Base-by-base conservation (phyloP, 139 green algal species). In the Ostreobium quekettii region DNA sequence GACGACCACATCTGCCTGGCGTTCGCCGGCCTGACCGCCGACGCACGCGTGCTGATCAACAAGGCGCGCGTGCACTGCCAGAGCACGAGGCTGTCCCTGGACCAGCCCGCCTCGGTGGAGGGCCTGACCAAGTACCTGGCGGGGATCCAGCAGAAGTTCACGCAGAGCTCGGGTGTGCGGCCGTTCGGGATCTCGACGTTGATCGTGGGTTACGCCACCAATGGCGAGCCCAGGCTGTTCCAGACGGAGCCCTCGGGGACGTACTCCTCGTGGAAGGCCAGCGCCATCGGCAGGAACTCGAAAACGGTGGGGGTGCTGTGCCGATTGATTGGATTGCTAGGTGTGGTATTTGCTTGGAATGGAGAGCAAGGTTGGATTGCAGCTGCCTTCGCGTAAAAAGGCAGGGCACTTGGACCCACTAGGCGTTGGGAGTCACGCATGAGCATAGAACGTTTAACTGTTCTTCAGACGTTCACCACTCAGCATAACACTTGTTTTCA, bases 111-210 rank as follows among this genome's bases (percentile, higher is more conserved):
- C 2, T 85, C 82, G 0, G 88, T 98, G 33, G 91, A 97, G 62
- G 83, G 96, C 80, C 91, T 98, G 64, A 89, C 92, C 19, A 87
- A 86, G 61, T 88, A 90, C 76, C 89, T 96, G 28, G 89, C 89
- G 8, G 59, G 65, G 22, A 57, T 73, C 2, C 93, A 98, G 79
- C 93, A 98, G 70, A 90, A 91, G 63, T 98, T 97, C 83, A 97
- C 92, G 31, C 93, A 99, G 81, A 95, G 84, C 64, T 91, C 94
- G 15, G 95, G 95, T 48, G 89, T 97, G 60, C 82, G 95, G 4
- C 95, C 95, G 22, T 99, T 99, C 78, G 95, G 95, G 66, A 97
- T 99, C 60, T 96, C 89, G 42, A 97, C 93, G 22, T 85, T 99
- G 22, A 92, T 99, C 49, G 88, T 91, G 24, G 92, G 92, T 24